These are phyloP conservation scores for Elsinoe necatrix DNA, from an alignment of 2,329 filamentous ascomycete genomes.

Conservation along the genomic window DNA sequence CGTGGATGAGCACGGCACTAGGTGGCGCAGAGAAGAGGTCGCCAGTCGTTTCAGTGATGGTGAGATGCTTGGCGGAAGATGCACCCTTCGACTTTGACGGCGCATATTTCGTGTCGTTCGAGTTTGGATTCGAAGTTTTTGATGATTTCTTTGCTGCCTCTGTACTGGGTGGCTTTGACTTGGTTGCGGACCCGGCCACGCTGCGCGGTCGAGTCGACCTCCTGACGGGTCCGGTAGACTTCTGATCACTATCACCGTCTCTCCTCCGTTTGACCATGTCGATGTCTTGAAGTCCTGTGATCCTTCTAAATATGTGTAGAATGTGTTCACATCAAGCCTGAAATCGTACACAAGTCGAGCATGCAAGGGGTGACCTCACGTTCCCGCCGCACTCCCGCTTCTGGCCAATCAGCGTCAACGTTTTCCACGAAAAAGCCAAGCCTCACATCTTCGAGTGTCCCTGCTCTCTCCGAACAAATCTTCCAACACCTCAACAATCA, in stretches of 20 bases:
- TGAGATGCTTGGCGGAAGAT: neutral
- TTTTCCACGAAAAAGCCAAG: constrained; percentile 9
- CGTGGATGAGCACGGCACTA: constrained; percentile 47
- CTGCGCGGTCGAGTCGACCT: neutral
- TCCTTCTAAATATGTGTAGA: neutral
- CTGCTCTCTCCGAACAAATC: constrained; percentile 12
- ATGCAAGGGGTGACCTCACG: constrained; percentile 5
- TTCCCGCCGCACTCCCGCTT: neutral
- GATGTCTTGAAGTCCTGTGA: neutral
- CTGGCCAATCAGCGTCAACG: constrained; percentile 3
- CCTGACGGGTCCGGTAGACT: neutral
- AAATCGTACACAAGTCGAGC: neutral
- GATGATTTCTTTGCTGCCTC: neutral
- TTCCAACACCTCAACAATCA: constrained; percentile 14
- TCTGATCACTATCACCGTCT: neutral
- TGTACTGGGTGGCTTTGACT: neutral
- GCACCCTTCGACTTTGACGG: neutral
- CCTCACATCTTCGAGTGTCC: constrained; percentile 8
- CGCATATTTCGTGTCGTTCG: neutral
- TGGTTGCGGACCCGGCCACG: neutral
- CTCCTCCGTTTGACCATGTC: neutral
- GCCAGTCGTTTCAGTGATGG: constrained; percentile 28
- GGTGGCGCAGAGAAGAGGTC: constrained; percentile 47
- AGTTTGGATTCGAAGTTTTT: neutral
- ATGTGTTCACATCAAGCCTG: neutral